phyloP scores from a whole-genome alignment of 2,329 filamentous ascomycete genomes.

The Trichoderma arundinaceum region DNA sequence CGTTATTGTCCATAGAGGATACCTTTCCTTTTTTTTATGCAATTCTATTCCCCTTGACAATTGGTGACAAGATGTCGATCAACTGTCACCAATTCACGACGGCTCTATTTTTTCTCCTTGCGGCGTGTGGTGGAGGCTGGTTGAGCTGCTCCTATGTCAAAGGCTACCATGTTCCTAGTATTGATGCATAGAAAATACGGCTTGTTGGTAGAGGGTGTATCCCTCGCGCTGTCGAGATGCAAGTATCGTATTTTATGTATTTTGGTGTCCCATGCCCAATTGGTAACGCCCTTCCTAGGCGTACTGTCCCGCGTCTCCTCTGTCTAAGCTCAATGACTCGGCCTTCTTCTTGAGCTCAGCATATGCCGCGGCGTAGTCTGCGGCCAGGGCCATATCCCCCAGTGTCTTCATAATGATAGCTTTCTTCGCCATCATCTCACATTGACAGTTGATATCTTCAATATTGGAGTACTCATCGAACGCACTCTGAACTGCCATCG shows the following conservation, averaged over 20 bases:
- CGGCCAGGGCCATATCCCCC: constrained; percentile 67
- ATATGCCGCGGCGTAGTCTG: constrained; percentile 71
- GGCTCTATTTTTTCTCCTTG: background rate
- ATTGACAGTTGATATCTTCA: constrained; percentile 70
- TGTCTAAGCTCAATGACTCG: constrained; percentile 40
- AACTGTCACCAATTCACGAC: background rate
- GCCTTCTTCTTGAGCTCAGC: constrained; percentile 58
- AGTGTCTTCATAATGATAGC: constrained; percentile 74
- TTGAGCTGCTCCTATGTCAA: too few species aligned
- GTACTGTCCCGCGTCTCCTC: background rate
- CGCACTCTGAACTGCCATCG: constrained; percentile 66
- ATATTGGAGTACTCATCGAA: constrained; percentile 69
- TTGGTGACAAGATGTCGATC: background rate
- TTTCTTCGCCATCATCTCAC: constrained; percentile 83
- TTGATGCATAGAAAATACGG: too few species aligned
- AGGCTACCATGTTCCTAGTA: too few species aligned
- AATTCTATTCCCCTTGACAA: background rate
- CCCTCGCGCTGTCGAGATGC: too few species aligned
- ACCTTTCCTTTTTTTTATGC: background rate
- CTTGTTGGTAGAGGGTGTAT: too few species aligned
- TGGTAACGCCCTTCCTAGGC: background rate
- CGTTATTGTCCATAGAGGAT: background rate
- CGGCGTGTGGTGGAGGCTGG: too few species aligned
- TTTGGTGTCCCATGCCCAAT: background rate
- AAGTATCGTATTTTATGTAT: too few species aligned